These are phyloP conservation scores for Monosporascus sp. DNA, from an alignment of 2,329 filamentous ascomycete species.

Conservation along the genomic window DNA sequence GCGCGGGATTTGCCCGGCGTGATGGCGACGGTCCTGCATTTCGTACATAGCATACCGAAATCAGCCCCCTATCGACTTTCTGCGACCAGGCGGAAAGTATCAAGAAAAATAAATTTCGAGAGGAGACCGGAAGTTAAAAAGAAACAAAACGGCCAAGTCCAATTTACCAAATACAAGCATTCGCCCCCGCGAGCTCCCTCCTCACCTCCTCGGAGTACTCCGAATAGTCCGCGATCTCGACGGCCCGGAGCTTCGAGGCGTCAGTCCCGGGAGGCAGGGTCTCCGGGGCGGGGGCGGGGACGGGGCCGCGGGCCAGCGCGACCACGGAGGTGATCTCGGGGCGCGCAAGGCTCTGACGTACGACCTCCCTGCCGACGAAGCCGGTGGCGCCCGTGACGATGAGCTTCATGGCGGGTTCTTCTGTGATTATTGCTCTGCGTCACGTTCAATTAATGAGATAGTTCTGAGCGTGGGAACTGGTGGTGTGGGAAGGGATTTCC, in stretches of 20 bases:
- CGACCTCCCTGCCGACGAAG: constrained; percentile 35
- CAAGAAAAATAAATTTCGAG: not conserved
- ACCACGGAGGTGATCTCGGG: constrained; percentile 34
- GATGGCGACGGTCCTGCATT: constrained; percentile 21
- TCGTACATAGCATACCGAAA: too few species aligned
- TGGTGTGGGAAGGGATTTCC: too few species aligned
- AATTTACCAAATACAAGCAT: constrained; percentile 29
- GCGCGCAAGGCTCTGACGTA: constrained; percentile 35
- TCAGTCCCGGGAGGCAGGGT: constrained; percentile 17
- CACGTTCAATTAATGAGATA: not conserved
- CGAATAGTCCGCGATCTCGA: constrained; percentile 34
- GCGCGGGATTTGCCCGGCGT: constrained; percentile 17
- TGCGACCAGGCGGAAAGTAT: too few species aligned
- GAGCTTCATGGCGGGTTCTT: not conserved
- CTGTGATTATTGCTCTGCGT: not conserved
- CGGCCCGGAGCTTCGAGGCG: constrained; percentile 31
- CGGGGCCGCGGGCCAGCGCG: constrained; percentile 33
- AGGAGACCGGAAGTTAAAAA: too few species aligned
- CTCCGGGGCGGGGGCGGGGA: constrained; percentile 18
- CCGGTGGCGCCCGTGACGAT: not conserved
- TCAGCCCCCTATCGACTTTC: too few species aligned
- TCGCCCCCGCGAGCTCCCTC: constrained; percentile 33
- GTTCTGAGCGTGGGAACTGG: too few species aligned
- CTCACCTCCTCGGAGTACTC: constrained; percentile 35
- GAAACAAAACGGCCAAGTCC: too few species aligned